A percentile compares a stretch with the other conserved stretches of the same genome.
Conservation (phyloP, 2,329 filamentous ascomycete species). For the Venturia carpophila region DNA sequence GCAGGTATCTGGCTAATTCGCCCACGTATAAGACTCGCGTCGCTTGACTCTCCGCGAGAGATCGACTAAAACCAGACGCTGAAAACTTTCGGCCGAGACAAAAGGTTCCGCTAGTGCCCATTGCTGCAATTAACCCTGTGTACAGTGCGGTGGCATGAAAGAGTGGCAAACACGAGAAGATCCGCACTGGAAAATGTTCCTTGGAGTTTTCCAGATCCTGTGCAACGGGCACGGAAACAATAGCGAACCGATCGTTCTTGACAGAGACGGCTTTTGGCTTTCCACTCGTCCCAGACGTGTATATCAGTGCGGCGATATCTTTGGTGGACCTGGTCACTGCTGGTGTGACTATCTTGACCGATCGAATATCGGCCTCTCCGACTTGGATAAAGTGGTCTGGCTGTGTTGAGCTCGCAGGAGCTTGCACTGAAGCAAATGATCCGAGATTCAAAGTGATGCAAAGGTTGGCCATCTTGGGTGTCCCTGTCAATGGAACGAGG, state of each 20-base stretch:
- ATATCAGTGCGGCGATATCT: slow-evolving; percentile 36
- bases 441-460: slow-evolving; percentile 14
- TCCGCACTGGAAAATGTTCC: slow-evolving; percentile 40
- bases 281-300: slow-evolving; percentile 40
- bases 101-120: slow-evolving; percentile 32
- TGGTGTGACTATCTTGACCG: background rate
- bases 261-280: slow-evolving; percentile 25
- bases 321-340: slow-evolving; percentile 1
- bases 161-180: slow-evolving; percentile 41
- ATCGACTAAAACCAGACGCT: slow-evolving; percentile 39
- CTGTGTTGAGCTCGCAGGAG: background rate
- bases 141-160: slow-evolving; percentile 45
- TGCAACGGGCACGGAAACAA: slow-evolving; percentile 32
- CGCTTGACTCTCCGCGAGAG: slow-evolving; percentile 36
- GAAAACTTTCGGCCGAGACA: slow-evolving; percentile 41
- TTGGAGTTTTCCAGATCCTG: slow-evolving; percentile 31
- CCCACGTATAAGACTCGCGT: slow-evolving; percentile 42
- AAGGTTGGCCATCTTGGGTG: slow-evolving; percentile 7
- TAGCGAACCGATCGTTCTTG: slow-evolving; percentile 29
- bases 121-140: slow-evolving; percentile 35
- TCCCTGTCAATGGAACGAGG: background rate
- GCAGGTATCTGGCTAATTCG: slow-evolving; percentile 43
- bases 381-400: slow-evolving; percentile 6
- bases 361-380: background rate
- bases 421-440: background rate